Base-by-base conservation (phyloP, 164 flowering plant species). In the Liriodendron chinense region DNA sequence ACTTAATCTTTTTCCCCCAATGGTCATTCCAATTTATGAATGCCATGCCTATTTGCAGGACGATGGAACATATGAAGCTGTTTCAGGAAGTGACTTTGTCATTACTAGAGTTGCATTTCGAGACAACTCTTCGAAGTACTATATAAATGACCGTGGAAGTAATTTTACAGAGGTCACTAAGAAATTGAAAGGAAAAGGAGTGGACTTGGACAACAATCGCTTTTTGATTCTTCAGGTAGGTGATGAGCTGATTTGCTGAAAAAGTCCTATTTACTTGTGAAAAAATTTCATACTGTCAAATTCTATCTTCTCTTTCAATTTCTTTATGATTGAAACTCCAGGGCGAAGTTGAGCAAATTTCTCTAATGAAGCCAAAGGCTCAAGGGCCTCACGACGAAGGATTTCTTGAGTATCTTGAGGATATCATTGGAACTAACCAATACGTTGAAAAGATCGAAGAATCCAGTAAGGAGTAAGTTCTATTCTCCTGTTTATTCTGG, bases 341-440 rank as follows among this genome's bases (percentile, higher is more conserved):
- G 99, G 99, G 99, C 48, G 99, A 96, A 83, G 99, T 96, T 61
- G 99, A 96, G 80, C 99, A 96, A 80, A 96, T 96, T 76, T 96
- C 99, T 49, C 74, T 96, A 82, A 96, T 96, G 99, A 96, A 92
- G 85, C 99, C 98, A 16, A 96, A 91, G 84, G 89, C 92, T 16
- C 97, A 94, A 85, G 97, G 97, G 67, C 93, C 92, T 22, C 99
- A 94, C 78, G 98, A 96, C 82, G 97, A 94, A 86, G 98, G 98
- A 22, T 96, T 96, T 82, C 93, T 96, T 63, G 99, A 96, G 82
- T 94, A 94, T 85, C 88, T 94, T 0, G 99, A 96, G 83, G 98
- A 96, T 80, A 96, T 96, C 23, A 94, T 96, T 83, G 99, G 99
- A 73, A 96, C 99, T 47, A 79, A 89, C 81, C 91, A 92, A 89